Base-by-base conservation (phyloP, 1,139 yeast genomes). In the Candida smagusa region DNA sequence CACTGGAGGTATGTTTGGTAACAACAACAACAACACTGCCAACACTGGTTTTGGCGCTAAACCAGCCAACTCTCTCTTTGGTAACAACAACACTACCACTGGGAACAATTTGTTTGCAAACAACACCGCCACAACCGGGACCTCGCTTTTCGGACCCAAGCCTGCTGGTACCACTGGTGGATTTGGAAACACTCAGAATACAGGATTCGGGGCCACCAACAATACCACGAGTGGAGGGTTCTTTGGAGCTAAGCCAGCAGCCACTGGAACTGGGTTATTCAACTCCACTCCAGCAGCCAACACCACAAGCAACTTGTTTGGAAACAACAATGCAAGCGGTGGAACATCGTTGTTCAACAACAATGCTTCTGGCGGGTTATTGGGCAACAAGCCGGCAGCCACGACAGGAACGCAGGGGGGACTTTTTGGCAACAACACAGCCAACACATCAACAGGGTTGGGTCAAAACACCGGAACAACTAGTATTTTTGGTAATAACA, bases 61-160 rank as follows among this genome's bases (percentile, higher is more conserved):
- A 24, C 50, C 52, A 23, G 48, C 55, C 2, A 58, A 61, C 23
- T 63, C 64, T 1, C 43, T 61, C n/a, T 63, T 66, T 46, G 73
- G 73, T n/a, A 40, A 35, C 9, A 33, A 30, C 29, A 34, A 29
- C 25, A 30, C 33, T 31, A 37, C 35, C 26, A 29, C 30, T n/a
- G 35, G 35, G n/a, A 59, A 61, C 12, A 58, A 57, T 12, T 41
- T 54, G 28, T 56, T 57, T 46, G 60, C 46, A 33, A 28, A 39
- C 44, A 46, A 37, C 36, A 36, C 40, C 31, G 35, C 40, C 34
- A 46, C 37, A 28, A 32, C 33, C 33, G 35, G 35, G 23, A 27
- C 22, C 12, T 45, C 22, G 19, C 19, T 16, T 5, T 52, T 52
- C 36, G 60, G 59, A 12, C 42, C 45, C 30, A 46, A 42, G 40